These are phyloP conservation scores for Pseudonitzschia multiseries DNA, from an alignment of 108 stramenopile genomes.

Conservation along the genomic window DNA sequence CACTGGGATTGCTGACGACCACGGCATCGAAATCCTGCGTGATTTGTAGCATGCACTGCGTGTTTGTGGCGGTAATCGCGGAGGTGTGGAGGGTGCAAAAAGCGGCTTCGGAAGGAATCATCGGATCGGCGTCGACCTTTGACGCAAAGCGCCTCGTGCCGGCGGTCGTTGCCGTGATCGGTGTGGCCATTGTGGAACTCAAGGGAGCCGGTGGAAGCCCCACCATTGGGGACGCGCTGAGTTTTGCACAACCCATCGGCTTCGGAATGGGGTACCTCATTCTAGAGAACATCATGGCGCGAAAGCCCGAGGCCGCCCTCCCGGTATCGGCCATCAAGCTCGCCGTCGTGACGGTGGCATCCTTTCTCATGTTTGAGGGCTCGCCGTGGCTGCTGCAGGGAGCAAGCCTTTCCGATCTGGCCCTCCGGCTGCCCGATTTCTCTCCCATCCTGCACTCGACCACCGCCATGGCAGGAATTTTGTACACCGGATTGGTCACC, in stretches of 20 bases:
- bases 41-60: constrained; percentile 74
- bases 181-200: constrained; percentile 71
- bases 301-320: constrained; percentile 62
- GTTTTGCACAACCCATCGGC: constrained; percentile 76
- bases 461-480: constrained; percentile 54
- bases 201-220: constrained; percentile 59
- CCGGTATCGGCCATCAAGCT: constrained; percentile 64
- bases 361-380: constrained; percentile 52
- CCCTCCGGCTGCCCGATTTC: constrained; percentile 53
- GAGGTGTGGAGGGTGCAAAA: constrained; percentile 55
- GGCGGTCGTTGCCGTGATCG: constrained; percentile 57
- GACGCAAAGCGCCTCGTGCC: constrained; percentile 55
- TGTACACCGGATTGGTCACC: constrained; percentile 69
- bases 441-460: constrained; percentile 55
- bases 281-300: constrained; percentile 62
- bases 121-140: constrained; percentile 31
- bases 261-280: constrained; percentile 76
- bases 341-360: constrained; percentile 48
- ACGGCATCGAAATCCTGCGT: constrained; percentile 69
- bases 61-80: constrained; percentile 67
- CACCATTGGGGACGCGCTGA: constrained; percentile 58
- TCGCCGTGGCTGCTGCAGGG: constrained; percentile 37
- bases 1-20: constrained; percentile 57
- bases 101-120: not conserved
- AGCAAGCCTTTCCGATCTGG: constrained; percentile 18